Conservation (phyloP, 345 rosid species). For the Eucalyptus polybractea region DNA sequence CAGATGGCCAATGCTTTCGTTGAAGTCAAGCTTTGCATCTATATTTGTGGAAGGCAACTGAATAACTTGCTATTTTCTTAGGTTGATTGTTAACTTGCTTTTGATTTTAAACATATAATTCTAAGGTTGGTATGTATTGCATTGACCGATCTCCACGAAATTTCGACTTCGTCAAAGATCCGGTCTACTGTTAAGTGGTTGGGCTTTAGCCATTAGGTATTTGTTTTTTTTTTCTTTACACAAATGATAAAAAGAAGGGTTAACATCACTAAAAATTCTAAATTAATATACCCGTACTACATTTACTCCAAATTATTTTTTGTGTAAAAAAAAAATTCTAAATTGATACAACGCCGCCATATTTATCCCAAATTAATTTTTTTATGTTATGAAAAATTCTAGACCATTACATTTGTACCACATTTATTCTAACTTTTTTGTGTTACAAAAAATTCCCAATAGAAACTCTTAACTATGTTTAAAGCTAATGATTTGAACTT, state of each 20-base stretch:
- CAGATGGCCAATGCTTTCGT: neutral
- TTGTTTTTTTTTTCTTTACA: neutral
- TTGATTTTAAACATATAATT: neutral
- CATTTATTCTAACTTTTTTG: too few relatives aligned
- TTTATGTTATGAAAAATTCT: too few relatives aligned
- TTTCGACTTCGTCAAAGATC: neutral
- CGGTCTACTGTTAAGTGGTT: neutral
- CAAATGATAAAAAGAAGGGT: neutral
- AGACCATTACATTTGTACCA: too few relatives aligned
- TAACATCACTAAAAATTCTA: neutral
- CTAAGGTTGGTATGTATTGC: neutral
- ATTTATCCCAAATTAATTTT: too few relatives aligned
- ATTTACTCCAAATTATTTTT: neutral
- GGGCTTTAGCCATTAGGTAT: neutral
- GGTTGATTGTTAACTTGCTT: neutral
- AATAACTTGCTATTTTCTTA: neutral
- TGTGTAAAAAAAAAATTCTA: neutral
- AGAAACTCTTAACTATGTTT: neutral
- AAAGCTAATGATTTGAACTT: neutral
- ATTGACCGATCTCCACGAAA: neutral
- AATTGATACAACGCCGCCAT: too few relatives aligned
- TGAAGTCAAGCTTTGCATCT: neutral
- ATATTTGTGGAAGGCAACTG: neutral
- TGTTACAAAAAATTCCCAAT: too few relatives aligned
- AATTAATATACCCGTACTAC: fast-evolving